These are phyloP conservation scores for Penicillium herquei DNA, from an alignment of 495 filamentous ascomycete species.

Conservation along the genomic window DNA sequence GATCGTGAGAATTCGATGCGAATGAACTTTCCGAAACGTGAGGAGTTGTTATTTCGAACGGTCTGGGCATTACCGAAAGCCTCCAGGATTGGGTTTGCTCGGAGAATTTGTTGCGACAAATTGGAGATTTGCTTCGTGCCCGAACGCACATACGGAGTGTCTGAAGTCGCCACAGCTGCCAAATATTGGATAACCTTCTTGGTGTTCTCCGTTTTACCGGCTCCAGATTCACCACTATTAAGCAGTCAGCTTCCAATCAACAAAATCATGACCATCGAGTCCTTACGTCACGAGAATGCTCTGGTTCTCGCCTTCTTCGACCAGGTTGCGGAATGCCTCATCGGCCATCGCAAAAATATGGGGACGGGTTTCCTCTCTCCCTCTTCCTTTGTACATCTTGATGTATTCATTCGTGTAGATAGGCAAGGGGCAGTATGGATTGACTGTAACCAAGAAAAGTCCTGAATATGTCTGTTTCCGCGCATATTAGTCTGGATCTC, in stretches of 20 bases:
- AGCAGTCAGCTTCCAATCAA: constrained; percentile 9
- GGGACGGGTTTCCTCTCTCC: constrained; percentile 88
- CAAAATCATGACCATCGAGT: not conserved
- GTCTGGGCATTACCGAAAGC: constrained; percentile 98
- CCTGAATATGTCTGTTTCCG: constrained; percentile 81
- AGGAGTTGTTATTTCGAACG: constrained; percentile 97
- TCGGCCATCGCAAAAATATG: constrained; percentile 99
- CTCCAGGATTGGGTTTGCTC: constrained; percentile 97
- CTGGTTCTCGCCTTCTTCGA: constrained; percentile 93
- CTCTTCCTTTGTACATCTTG: constrained; percentile 92
- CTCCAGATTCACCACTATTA: constrained; percentile 84
- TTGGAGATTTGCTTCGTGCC: constrained; percentile 69
- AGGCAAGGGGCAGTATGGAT: constrained; percentile 90
- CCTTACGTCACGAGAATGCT: constrained; percentile 90
- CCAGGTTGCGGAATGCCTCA: constrained; percentile 90
- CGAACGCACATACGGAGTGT: constrained; percentile 65
- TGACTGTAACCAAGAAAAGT: constrained; percentile 93
- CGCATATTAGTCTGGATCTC: not conserved
- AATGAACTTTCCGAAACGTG: constrained; percentile 98
- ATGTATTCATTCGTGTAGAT: constrained; percentile 97
- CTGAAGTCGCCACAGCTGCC: constrained; percentile 85
- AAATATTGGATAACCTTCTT: constrained; percentile 99
- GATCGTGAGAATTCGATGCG: constrained; percentile 89
- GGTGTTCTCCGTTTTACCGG: constrained; percentile 98
- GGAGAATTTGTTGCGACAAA: constrained; percentile 93